phyloP scores from a whole-genome alignment of 2,329 filamentous ascomycete species.

The Fusarium ambrosium region DNA sequence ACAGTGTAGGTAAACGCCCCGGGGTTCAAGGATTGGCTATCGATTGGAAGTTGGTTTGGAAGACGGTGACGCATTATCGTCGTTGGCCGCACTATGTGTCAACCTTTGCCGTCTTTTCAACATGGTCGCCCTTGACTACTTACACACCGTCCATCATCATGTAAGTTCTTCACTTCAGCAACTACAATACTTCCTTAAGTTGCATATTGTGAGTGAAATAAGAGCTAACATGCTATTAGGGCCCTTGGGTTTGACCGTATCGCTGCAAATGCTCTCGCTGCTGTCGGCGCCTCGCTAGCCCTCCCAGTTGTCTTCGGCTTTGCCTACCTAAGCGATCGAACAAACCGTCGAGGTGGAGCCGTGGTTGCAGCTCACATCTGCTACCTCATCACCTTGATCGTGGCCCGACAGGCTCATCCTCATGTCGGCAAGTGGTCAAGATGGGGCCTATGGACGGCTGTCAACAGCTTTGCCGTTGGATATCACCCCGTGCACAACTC shows the following conservation, averaged over 20 bases:
- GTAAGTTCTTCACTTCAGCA: slow-evolving; percentile 35
- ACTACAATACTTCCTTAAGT: too few species aligned
- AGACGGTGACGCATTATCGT: slow-evolving; percentile 59
- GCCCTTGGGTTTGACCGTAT: slow-evolving; percentile 56
- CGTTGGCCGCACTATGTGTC: slow-evolving; percentile 64
- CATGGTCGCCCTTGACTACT: slow-evolving; percentile 65
- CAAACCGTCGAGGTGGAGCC: slow-evolving; percentile 57
- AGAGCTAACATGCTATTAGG: not conserved
- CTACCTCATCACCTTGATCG: slow-evolving; percentile 60
- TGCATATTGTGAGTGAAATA: not conserved
- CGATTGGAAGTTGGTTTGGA: slow-evolving; percentile 56
- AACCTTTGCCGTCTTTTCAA: slow-evolving; percentile 65
- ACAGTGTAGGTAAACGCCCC: slow-evolving; percentile 46
- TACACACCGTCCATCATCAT: slow-evolving; percentile 63
- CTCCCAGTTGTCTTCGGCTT: slow-evolving; percentile 63
- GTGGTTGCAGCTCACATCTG: slow-evolving; percentile 60
- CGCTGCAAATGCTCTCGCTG: slow-evolving; percentile 62
- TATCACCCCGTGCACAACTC: slow-evolving; percentile 66
- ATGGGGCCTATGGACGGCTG: slow-evolving; percentile 56
- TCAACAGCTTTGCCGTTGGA: slow-evolving; percentile 63
- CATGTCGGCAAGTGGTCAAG: slow-evolving; percentile 37
- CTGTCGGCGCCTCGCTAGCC: slow-evolving; percentile 58
- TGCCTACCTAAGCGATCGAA: slow-evolving; percentile 62
- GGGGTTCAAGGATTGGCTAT: slow-evolving; percentile 52
- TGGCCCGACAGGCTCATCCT: slow-evolving; percentile 57